Evolutionary conservation across 2,329 filamentous ascomycete species (phyloP), one percentile per base, ranked within the genome.

Genomic region (Chrysoporthe austroafricana): DNA sequence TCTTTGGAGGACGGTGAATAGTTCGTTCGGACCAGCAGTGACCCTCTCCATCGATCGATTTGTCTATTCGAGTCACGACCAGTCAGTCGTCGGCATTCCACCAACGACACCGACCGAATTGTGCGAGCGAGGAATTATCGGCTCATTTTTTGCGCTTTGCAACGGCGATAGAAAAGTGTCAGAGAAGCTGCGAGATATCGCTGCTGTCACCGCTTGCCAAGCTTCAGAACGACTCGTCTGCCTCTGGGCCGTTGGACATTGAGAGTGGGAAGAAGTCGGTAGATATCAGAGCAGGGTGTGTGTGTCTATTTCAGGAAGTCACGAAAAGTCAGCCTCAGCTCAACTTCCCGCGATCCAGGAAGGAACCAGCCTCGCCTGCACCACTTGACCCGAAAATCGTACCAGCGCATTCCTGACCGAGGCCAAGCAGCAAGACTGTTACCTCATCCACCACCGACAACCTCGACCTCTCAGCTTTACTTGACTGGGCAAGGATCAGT

Each of bases 221-320:
- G 26, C 26, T 26, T 26, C 26, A 26, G 26, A 26, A 26, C 26
- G 26, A 26, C 36, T 39, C 36, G 36, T 39, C 9, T 39, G 36
- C 6, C 21, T 26, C 21, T 54, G 9, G 6, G 13, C 4, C 14
- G 9, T 32, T 11, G 9, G 21, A 32, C 36, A n/a, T 16, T 54
- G 18, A 46, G 39, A 48, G 57, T 64, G 9, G 11, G 32, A 58
- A 64, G 36, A 39, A 48, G 9, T 3, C 26, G 48, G 18, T 36
- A 16, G 21, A 60, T 26, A 60, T 43, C 42, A 60, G 36, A 42
- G 3, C 62, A 61, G 26, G 26, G 13, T 14, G 14, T 34, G 18
- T 52, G 58, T 63, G 32, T 64, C 50, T 43, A 63, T 16, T 50
- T 64, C 44, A 57, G 64, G 60, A 66, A 69, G 64, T 44, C 42